Evolutionary conservation across 1,284 basidiomycete species (phyloP), one percentile per base, ranked within the genome.

Genomic region (Calocybe gambosa): DNA sequence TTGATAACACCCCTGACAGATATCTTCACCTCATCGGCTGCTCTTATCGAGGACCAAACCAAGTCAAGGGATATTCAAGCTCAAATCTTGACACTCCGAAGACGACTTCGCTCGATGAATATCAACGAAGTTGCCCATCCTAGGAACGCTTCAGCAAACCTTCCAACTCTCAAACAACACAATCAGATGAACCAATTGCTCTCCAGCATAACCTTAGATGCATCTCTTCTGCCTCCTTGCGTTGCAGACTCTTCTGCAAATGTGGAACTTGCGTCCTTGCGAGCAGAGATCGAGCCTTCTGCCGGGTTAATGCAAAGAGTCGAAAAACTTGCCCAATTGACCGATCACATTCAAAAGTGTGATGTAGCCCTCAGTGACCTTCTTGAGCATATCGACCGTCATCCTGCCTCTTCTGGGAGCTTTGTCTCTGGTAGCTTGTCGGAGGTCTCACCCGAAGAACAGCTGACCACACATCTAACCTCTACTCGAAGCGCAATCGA

Each of bases 321-420:
- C 23, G 63, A 74, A 47, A 65, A 64, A 34, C 67, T 92, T 21
- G 74, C 73, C 3, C 64, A 68, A 15, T 66, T 90, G 44, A 63
- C 70, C 1, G 62, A 70, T 20, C 60, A 68, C 21, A 60, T 85
- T 8, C 67, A 69, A 20, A 60, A 62, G 13, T 89, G 85, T 53
- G 89, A 92, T 58, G 66, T 71, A n/a, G 77, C 80, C 15, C 68
- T 91, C 33, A 92, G 89, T 56, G 85, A 90, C 58, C 69, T 91
- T 6, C 65, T 92, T 42, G 85, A 90, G 56, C 85, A 89, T 55
- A 74, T 90, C 46, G 89, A 92, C 61, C 83, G 80, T 55, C 86
- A 79, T 57, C 83, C 85, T 10, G 69, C 74, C 13, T 57, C 69
- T 19, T 82, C 85, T 3, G 54, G 69, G 26, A 73, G 74, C n/a